Percentiles rank a stretch among this genome's conserved stretches.
These are phyloP conservation scores for Xylaria acuta DNA, from an alignment of 495 filamentous ascomycete species.

Conservation along the genomic window DNA sequence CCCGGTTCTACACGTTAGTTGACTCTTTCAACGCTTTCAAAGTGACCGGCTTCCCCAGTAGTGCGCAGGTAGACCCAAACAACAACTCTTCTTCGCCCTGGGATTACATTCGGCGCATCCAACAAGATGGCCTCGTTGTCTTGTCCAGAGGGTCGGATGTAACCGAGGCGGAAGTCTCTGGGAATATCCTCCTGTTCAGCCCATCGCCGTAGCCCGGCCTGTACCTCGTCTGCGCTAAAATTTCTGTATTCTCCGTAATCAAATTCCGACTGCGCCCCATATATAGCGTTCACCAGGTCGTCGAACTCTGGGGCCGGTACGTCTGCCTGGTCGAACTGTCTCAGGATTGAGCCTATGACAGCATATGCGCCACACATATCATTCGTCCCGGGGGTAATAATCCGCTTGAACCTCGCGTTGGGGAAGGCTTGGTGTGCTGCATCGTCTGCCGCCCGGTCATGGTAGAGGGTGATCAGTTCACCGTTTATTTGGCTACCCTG, in stretches of 20 bases:
- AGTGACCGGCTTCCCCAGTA: background rate
- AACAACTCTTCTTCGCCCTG: background rate
- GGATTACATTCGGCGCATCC: fast-evolving
- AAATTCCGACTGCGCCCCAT: background rate
- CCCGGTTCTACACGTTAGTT: background rate
- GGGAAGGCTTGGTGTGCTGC: background rate
- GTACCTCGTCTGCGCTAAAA: background rate
- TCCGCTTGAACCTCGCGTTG: background rate
- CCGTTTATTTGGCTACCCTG: background rate
- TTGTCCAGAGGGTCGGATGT: background rate
- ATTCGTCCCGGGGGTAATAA: background rate
- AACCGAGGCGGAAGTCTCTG: background rate
- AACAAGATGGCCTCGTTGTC: background rate
- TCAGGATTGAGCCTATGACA: background rate
- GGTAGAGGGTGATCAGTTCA: background rate
- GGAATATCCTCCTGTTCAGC: background rate
- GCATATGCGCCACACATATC: background rate
- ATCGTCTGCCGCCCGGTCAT: background rate
- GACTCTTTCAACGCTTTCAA: background rate
- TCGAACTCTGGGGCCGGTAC: background rate
- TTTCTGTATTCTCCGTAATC: background rate
- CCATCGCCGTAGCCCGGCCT: background rate
- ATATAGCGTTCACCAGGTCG: background rate
- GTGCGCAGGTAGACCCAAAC: background rate
- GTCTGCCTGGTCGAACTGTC: background rate